Percentiles rank a stretch among this genome's conserved stretches.
These are phyloP conservation scores for Gossypium arboreum DNA, from an alignment of 345 rosid genomes.

Conservation along the genomic window DNA sequence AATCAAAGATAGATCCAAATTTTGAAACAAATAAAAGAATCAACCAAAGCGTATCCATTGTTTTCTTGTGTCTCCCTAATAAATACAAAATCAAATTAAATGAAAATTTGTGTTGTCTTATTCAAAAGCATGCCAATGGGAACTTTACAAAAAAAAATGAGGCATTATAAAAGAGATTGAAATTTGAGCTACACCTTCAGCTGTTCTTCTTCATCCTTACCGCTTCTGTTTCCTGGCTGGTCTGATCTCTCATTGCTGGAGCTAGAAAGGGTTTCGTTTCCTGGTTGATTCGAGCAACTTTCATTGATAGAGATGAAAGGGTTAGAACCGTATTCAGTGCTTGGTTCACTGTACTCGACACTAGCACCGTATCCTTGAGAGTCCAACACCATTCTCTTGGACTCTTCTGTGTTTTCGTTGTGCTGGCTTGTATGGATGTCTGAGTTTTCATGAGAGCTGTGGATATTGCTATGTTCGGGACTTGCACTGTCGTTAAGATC, in stretches of 20 bases:
- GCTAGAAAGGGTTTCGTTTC: slow-evolving; percentile 41
- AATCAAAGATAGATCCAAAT: neutral
- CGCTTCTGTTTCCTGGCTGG: slow-evolving; percentile 56
- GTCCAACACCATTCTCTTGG: slow-evolving; percentile 57
- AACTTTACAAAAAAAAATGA: slow-evolving; percentile 18
- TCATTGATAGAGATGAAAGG: slow-evolving; percentile 76
- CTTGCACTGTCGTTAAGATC: slow-evolving; percentile 70
- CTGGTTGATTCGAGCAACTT: slow-evolving; percentile 38
- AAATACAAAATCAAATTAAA: slow-evolving; percentile 23
- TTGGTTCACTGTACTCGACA: slow-evolving; percentile 56
- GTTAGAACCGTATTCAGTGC: slow-evolving; percentile 66
- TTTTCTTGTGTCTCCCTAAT: slow-evolving; percentile 4
- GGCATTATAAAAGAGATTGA: slow-evolving; percentile 12
- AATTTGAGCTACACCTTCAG: slow-evolving; percentile 33
- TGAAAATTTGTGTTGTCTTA: neutral
- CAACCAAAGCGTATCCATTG: slow-evolving; percentile 15
- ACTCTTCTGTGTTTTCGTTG: slow-evolving; percentile 66
- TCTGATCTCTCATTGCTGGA: slow-evolving; percentile 64
- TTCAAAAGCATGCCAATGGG: neutral
- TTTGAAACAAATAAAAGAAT: slow-evolving; percentile 33
- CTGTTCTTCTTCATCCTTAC: slow-evolving; percentile 30
- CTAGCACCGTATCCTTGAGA: slow-evolving; percentile 70
- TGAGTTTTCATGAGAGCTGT: slow-evolving; percentile 65
- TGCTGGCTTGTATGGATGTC: slow-evolving; percentile 70
- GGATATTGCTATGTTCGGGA: slow-evolving; percentile 52